phyloP scores from a whole-genome alignment of 164 flowering plant genomes.

The Sextonia rubra region DNA sequence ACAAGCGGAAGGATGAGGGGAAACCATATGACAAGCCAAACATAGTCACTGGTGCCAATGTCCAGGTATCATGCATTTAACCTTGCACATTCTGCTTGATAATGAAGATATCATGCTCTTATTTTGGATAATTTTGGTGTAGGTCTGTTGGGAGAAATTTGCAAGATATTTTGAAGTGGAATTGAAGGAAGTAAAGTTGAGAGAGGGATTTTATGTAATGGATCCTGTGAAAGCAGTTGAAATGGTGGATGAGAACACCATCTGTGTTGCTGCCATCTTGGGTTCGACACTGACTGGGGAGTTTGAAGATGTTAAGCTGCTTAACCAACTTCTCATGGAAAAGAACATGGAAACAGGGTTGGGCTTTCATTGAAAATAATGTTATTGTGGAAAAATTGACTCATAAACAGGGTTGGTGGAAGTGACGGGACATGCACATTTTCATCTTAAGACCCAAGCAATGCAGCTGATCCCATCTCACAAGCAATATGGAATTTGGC shows the following conservation, averaged over 20 bases:
- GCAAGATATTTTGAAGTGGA: conserved; percentile 79
- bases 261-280: conserved; percentile 69
- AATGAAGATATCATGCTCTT: neutral
- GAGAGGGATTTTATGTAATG: conserved; percentile 65
- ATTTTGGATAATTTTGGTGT: neutral
- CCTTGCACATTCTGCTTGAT: neutral
- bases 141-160: conserved; percentile 73
- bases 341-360: conserved; percentile 59
- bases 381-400: no score
- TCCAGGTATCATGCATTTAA: conserved; percentile 31
- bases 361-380: neutral
- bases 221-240: conserved; percentile 69
- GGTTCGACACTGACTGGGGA: conserved; percentile 75
- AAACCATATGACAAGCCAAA: conserved; percentile 61
- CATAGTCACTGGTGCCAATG: conserved; percentile 73
- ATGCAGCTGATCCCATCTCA: no score
- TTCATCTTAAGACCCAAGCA: neutral
- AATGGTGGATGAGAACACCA: conserved; percentile 78
- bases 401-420: neutral
- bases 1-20: conserved; percentile 47
- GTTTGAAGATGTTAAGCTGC: conserved; percentile 60
- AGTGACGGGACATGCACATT: neutral
- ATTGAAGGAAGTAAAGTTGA: conserved; percentile 65
- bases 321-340: conserved; percentile 48
- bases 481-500: no score